These are phyloP conservation scores for Talaromyces proteolyticus DNA, from an alignment of 495 filamentous ascomycete genomes.

Conservation along the genomic window DNA sequence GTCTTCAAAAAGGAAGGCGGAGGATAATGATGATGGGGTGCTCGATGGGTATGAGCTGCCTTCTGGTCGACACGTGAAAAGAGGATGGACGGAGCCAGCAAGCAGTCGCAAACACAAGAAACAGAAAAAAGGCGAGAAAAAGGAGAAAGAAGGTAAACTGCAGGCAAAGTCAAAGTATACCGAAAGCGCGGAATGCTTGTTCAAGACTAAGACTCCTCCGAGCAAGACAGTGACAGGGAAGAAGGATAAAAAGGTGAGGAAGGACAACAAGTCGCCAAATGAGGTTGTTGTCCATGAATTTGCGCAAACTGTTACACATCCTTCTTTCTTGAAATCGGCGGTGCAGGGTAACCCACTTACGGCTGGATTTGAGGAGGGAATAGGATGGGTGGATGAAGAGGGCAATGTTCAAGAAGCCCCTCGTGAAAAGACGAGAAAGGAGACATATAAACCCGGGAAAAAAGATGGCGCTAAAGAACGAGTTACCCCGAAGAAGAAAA, in stretches of 20 bases:
- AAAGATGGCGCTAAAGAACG: slow-evolving; percentile 5
- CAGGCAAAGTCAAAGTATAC: slow-evolving; percentile 71
- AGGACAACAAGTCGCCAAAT: slow-evolving; percentile 44
- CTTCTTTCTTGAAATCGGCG: slow-evolving; percentile 61
- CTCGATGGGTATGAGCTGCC: slow-evolving; percentile 68
- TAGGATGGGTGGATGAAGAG: slow-evolving; percentile 81
- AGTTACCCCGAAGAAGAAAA: slow-evolving; percentile 1
- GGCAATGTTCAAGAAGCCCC: slow-evolving; percentile 67
- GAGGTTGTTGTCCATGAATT: slow-evolving; percentile 77
- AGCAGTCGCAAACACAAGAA: slow-evolving; percentile 43
- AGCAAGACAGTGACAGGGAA: slow-evolving; percentile 42
- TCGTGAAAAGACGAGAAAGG: slow-evolving; percentile 27
- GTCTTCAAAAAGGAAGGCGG: slow-evolving; percentile 49
- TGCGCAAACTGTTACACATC: slow-evolving; percentile 67
- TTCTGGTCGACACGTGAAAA: slow-evolving; percentile 69
- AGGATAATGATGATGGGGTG: slow-evolving; percentile 56
- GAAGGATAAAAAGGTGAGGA: slow-evolving; percentile 34
- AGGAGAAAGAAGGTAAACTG: slow-evolving; percentile 50
- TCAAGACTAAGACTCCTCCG: slow-evolving; percentile 70
- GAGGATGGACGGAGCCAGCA: slow-evolving; percentile 79
- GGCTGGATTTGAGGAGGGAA: slow-evolving; percentile 52
- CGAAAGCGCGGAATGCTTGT: slow-evolving; percentile 70
- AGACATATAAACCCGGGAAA: slow-evolving; percentile 29
- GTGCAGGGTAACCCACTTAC: slow-evolving; percentile 25
- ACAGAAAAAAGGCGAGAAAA: slow-evolving; percentile 38